Evolutionary conservation across 257 asterid genomes (phyloP), one percentile per base, ranked within the genome.

Genomic region (Forsythia viridissima): DNA sequence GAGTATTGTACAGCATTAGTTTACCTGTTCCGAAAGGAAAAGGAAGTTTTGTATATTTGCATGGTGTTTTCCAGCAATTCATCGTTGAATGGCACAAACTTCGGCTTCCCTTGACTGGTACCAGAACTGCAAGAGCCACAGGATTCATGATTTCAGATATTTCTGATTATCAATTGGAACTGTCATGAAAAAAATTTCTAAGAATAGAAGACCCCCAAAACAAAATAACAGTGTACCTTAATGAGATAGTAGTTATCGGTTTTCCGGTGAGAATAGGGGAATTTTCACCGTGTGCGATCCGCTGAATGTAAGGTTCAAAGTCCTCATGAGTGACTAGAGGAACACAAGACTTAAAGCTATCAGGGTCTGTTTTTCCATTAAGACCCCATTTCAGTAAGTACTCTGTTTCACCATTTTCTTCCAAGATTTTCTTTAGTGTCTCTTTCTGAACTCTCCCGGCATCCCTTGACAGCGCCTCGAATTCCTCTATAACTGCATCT

Each of bases 21-120:
- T 69, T 86, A 92, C 99, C 97, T 89, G 92, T 93, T 92, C 85
- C 99, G 90, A 84, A 82, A 93, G 30, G 98, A 87, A 80, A 90
- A 92, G 30, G 98, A 96, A 4, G 99, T 96, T 85, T 88, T 92
- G 89, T 57, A 93, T 20, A 96, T 88, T 75, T 93, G 99, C 93
- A 87, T 88, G 13, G 99, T 96, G 76, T 89, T 83, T 44, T 96
- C 97, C 95, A 94, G 83, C 87, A 96, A 84, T 79, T 90, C 98
- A 80, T 94, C 97, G 84, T 92, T 96, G 89, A 96, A 96, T 77
- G 98, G 99, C 52, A 96, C 99, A 83, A 96, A 90, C 94, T 96
- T 96, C 20, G 99, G 99, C 95, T 88, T 96, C 84, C 99, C 99
- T 65, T 89, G 94, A 84, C 97, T 93, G 0, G 99, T 96, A 66